A percentile compares a stretch with the other conserved stretches of the same genome.
Evolutionary conservation across 2,329 filamentous ascomycete genomes (phyloP).

Genomic region (Boeremia lycopersici): DNA sequence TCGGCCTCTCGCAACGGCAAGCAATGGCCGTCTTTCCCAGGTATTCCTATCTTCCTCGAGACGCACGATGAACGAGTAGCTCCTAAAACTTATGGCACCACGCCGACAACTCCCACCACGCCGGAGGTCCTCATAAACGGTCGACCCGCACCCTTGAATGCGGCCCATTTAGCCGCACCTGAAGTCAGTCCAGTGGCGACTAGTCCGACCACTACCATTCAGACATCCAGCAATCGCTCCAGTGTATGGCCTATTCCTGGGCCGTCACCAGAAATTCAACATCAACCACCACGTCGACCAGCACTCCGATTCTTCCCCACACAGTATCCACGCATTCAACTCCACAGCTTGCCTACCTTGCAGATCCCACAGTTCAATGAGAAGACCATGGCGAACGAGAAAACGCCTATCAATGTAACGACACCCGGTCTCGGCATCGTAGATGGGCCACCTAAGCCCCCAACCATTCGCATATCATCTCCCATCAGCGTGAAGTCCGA

Average conservation of each 20-base stretch:
- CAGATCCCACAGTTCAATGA: too few relatives aligned
- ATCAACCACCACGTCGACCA: constrained; percentile 14
- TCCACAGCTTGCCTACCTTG: constrained; percentile 9
- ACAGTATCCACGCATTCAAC: constrained; percentile 16
- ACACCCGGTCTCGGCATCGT: too few relatives aligned
- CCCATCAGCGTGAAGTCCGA: too few relatives aligned
- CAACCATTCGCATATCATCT: too few relatives aligned
- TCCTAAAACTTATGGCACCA: constrained; percentile 27
- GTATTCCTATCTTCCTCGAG: constrained; percentile 36
- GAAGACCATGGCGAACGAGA: too few relatives aligned
- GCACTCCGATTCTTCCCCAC: constrained; percentile 26
- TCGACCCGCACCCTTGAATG: constrained; percentile 6
- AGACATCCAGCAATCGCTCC: constrained; percentile 25
- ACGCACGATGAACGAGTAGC: constrained; percentile 19
- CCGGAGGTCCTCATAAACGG: constrained; percentile 16
- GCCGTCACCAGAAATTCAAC: constrained; percentile 24
- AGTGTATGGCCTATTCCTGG: constrained; percentile 29
- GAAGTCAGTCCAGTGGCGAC: neutral
- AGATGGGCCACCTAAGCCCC: too few relatives aligned
- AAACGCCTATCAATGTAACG: too few relatives aligned
- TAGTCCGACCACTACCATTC: constrained; percentile 30
- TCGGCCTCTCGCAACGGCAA: constrained; percentile 17
- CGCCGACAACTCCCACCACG: constrained; percentile 29
- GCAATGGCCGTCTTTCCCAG: constrained; percentile 28
- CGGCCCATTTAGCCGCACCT: neutral